Conservation (phyloP, 2,329 filamentous ascomycete genomes). For the Fusarium citri region DNA sequence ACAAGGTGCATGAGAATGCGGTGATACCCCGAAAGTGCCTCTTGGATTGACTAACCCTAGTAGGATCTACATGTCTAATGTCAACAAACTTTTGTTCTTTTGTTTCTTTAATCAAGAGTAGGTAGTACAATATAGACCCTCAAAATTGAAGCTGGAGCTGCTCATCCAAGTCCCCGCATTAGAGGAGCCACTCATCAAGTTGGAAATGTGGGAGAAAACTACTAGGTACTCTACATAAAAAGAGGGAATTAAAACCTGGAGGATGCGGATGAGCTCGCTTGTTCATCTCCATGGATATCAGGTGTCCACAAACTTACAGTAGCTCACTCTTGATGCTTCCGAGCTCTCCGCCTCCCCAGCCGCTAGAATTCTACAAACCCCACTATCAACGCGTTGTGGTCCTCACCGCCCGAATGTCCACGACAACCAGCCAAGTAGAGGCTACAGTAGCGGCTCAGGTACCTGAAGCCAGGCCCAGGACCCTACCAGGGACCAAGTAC, state of each 20-base stretch:
- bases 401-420: constrained; percentile 39
- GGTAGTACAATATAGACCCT: neutral
- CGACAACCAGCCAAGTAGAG: constrained; percentile 4
- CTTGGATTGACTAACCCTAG: neutral
- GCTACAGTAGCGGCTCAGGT: neutral
- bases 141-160: neutral
- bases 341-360: constrained; percentile 35
- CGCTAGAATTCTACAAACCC: constrained; percentile 44
- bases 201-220: constrained; percentile 19
- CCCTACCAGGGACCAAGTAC: neutral
- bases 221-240: no score
- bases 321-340: constrained; percentile 25
- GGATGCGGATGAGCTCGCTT: constrained; percentile 9
- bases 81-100: neutral
- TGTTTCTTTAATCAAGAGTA: neutral
- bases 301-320: constrained; percentile 36
- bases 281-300: constrained; percentile 15
- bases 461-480: neutral
- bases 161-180: constrained; percentile 3
- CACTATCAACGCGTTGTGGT: constrained; percentile 41
- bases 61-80: neutral
- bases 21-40: constrained; percentile 5
- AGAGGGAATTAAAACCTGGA: constrained; percentile 14
- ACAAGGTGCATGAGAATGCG: constrained; percentile 23
- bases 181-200: neutral